These are phyloP conservation scores for Phytopythium cucurbitacearum DNA, from an alignment of 352 stramenopile genomes.

Conservation along the genomic window DNA sequence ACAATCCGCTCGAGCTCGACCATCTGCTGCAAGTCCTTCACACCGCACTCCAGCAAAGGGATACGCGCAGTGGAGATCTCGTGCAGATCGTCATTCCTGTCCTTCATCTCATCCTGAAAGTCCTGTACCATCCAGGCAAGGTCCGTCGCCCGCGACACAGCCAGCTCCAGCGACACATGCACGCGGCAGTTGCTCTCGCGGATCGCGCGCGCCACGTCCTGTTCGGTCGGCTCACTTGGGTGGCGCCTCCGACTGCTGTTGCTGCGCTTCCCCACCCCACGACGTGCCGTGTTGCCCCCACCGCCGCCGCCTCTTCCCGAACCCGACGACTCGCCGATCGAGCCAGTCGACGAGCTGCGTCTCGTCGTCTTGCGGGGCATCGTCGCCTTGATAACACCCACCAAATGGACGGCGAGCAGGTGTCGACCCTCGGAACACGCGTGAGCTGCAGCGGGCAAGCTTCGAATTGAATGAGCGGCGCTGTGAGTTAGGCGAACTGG, in stretches of 20 bases:
- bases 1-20: conserved; percentile 43
- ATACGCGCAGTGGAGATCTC: conserved; percentile 9
- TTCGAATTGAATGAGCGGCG: too few species aligned
- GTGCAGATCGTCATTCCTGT: neutral
- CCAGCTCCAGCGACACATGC: conserved; percentile 19
- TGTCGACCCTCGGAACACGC: too few species aligned
- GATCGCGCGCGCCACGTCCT: conserved; percentile 21
- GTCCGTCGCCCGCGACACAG: neutral
- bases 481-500: too few species aligned
- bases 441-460: too few species aligned
- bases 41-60: conserved; percentile 37
- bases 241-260: conserved; percentile 5
- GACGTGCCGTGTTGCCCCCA: conserved; percentile 6
- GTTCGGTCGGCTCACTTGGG: conserved; percentile 12
- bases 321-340: neutral
- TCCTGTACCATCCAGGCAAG: conserved; percentile 5
- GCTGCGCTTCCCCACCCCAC: conserved; percentile 5
- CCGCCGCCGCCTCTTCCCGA: neutral
- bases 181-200: conserved; percentile 20
- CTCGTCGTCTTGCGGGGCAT: neutral
- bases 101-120: conserved; percentile 1
- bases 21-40: conserved; percentile 43
- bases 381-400: neutral
- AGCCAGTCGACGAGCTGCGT: conserved; percentile 4
- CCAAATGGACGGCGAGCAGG: too few species aligned